Evolutionary conservation across 192 early-diverging fungal species (phyloP), one percentile per base, ranked within the genome.

Genomic region (Coemansia sp.): DNA sequence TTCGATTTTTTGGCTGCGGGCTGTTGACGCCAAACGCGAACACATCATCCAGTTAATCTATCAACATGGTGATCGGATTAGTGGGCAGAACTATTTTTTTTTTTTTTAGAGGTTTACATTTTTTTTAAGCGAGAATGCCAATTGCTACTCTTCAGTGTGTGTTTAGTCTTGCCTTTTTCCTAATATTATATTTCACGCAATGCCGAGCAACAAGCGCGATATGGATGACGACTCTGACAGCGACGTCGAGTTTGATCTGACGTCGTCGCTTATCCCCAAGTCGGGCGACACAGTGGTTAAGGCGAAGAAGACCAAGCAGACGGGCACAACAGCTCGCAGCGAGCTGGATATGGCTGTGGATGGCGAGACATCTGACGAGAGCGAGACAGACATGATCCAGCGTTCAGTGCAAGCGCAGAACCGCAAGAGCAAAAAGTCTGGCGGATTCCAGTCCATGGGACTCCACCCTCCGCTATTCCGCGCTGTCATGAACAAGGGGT

Each of bases 381-480:
- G 77, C 61, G 75, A 84, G 31, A 36, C 62, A 0, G 78, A 80
- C 32, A 61, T 64, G 58, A 81, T 81, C 69, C 69, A 74, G 61
- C 72, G 66, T 19, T 75, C 71, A 19, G 69, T 81, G 12, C 61
- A 72, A 48, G 79, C 86, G 15, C 90, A 90, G 3, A 97, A 97
- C 79, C 86, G 92, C 63, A 97, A 95, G 72, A 91, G 92, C 74
- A 94, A 94, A 66, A 99, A 99, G 70, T 96, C 94, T 0, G 97
- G 97, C 34, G 97, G 97, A 27, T 99, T 99, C 80, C 95, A 98
- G 77, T 94, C 94, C 6, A 97, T 99, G 95, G 97, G 95, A 22
- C 84, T 98, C 45, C 91, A 91, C 34, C 88, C 89, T 59, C 85
- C 87, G 32, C 80, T 96, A 17, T 95, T 90, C 84, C 91, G 92